Evolutionary conservation across 2,329 filamentous ascomycete species (phyloP).

Genomic region (Penicillium polonicum): DNA sequence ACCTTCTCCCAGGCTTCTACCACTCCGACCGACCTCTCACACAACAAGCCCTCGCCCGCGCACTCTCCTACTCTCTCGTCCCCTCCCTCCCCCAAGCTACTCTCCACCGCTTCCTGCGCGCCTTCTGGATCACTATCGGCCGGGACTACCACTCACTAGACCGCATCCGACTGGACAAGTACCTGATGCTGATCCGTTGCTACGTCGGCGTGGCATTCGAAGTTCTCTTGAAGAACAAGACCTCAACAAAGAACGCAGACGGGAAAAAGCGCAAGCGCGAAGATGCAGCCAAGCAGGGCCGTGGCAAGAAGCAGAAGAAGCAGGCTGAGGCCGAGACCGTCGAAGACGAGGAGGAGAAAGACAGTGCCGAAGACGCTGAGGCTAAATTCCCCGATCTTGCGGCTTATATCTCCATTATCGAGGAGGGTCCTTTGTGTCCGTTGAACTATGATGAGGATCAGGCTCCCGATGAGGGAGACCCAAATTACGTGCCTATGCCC

Average conservation of each 20-base stretch:
- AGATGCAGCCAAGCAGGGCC: constrained; percentile 26
- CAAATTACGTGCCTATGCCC: constrained; percentile 37
- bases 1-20: constrained; percentile 65
- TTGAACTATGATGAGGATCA: constrained; percentile 41
- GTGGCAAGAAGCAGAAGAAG: constrained; percentile 32
- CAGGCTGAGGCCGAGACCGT: constrained; percentile 22
- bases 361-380: constrained; percentile 15
- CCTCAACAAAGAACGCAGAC: constrained; percentile 11
- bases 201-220: constrained; percentile 71
- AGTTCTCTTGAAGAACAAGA: constrained; percentile 35
- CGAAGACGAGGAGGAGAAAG: constrained; percentile 22
- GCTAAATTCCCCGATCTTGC: constrained; percentile 36
- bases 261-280: constrained; percentile 35
- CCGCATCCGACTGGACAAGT: constrained; percentile 85
- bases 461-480: constrained; percentile 26
- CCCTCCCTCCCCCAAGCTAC: constrained; percentile 55
- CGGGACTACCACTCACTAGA: constrained; percentile 70
- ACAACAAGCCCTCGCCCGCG: constrained; percentile 77
- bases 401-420: constrained; percentile 41
- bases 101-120: constrained; percentile 53
- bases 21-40: constrained; percentile 88
- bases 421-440: constrained; percentile 42
- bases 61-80: constrained; percentile 69
- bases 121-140: constrained; percentile 70
- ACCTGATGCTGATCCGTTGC: constrained; percentile 76